These are phyloP conservation scores for Sparassis latifolia DNA, from an alignment of 1,284 basidiomycete genomes.

Conservation along the genomic window DNA sequence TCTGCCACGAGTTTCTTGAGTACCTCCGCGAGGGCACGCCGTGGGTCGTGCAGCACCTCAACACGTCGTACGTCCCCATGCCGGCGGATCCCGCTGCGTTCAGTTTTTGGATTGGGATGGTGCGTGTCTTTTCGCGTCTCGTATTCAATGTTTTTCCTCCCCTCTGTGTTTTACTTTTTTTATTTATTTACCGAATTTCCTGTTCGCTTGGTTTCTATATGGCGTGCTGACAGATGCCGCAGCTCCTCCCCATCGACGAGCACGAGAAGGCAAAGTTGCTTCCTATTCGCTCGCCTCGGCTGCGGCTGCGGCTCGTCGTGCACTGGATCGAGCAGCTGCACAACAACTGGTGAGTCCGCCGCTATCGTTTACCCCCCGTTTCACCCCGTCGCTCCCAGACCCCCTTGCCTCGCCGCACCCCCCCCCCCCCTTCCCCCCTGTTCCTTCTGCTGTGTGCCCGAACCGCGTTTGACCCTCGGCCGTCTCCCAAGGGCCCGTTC, in stretches of 20 bases:
- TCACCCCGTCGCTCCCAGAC: conserved; percentile 3
- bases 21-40: conserved; percentile 79
- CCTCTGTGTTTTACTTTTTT: background rate
- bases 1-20: conserved; percentile 75
- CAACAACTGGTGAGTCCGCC: conserved; percentile 51
- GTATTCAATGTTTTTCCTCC: conserved; percentile 1
- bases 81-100: conserved; percentile 64
- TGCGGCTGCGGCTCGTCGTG: conserved; percentile 79
- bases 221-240: conserved; percentile 1
- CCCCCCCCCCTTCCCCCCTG: conserved; percentile 13
- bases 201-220: background rate
- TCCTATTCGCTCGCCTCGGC: conserved; percentile 76
- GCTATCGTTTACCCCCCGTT: background rate
- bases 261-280: conserved; percentile 90
- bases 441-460: conserved; percentile 3
- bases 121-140: conserved; percentile 21
- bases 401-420: conserved; percentile 7
- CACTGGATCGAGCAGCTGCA: conserved; percentile 88
- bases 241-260: conserved; percentile 92
- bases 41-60: conserved; percentile 87
- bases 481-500: conserved; percentile 21
- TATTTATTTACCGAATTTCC: background rate
- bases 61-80: conserved; percentile 70
- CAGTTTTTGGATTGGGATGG: conserved; percentile 86
- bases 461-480: conserved; percentile 7